phyloP scores from a whole-genome alignment of 208 protist species.

The Acanthamoeba royreba region DNA sequence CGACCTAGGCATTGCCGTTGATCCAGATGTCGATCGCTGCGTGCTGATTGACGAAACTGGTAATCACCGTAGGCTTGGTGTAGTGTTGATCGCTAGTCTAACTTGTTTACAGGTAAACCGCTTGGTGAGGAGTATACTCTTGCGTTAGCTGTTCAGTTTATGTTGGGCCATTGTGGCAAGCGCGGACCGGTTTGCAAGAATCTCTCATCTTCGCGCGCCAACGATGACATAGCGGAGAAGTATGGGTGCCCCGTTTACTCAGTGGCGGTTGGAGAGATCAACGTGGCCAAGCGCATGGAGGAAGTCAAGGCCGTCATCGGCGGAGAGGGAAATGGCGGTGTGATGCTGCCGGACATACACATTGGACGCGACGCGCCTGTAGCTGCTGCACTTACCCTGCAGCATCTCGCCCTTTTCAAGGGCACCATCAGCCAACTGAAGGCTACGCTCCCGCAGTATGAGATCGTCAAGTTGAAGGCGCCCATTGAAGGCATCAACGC shows the following conservation, averaged over 20 bases:
- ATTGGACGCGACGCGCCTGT: constrained; percentile 80
- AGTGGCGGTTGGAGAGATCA: constrained; percentile 77
- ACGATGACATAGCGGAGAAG: constrained; percentile 66
- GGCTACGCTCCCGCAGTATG: constrained; percentile 68
- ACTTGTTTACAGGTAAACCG: not conserved
- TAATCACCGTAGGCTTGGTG: not conserved
- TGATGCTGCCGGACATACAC: constrained; percentile 81
- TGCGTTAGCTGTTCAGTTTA: constrained; percentile 72
- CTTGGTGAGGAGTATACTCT: constrained; percentile 79
- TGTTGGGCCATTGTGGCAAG: constrained; percentile 55
- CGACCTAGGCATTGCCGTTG: constrained; percentile 79
- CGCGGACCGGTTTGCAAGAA: constrained; percentile 75
- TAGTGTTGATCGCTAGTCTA: not conserved
- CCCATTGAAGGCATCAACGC: constrained; percentile 62
- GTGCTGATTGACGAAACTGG: constrained; percentile 77
- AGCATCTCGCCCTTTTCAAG: constrained; percentile 54
- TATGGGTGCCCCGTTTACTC: constrained; percentile 54
- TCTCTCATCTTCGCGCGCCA: constrained; percentile 68
- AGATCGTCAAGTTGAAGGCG: constrained; percentile 79
- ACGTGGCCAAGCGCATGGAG: constrained; percentile 78
- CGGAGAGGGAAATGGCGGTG: constrained; percentile 84
- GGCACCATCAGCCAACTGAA: constrained; percentile 66
- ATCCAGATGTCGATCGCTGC: constrained; percentile 81
- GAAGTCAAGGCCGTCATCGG: constrained; percentile 65
- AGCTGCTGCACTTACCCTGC: constrained; percentile 65